Conservation (phyloP, 352 stramenopile genomes). For the Thraustochytrium striatum region DNA sequence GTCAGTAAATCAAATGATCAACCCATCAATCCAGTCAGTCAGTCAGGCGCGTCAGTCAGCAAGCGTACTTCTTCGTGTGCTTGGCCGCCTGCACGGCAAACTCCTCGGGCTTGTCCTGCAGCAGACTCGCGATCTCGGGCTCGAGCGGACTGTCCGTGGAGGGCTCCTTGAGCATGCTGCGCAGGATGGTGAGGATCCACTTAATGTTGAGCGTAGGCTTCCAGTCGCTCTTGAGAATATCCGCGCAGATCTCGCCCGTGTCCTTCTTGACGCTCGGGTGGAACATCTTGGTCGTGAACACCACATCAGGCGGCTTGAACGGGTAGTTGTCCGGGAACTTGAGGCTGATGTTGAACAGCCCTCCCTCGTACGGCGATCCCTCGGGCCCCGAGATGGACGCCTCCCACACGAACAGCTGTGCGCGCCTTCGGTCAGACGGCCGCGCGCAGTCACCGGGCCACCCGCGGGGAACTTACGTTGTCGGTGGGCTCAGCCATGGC, state of each 20-base stretch:
- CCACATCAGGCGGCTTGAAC: conserved; percentile 65
- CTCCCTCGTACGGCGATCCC: conserved; percentile 59
- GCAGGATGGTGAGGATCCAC: conserved; percentile 45
- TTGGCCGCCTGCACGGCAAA: conserved; percentile 24
- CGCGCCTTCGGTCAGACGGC: background rate
- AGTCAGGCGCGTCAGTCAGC: background rate
- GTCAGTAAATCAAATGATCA: too few relatives aligned
- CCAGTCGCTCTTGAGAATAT: conserved; percentile 54
- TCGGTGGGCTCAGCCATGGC: conserved; percentile 41
- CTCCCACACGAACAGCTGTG: conserved; percentile 44
- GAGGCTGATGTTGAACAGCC: conserved; percentile 60
- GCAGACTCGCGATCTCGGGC: conserved; percentile 44
- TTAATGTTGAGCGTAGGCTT: conserved; percentile 48
- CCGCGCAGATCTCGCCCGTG: conserved; percentile 54
- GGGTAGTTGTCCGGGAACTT: conserved; percentile 61
- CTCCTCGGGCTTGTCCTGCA: conserved; percentile 47
- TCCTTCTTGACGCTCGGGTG: conserved; percentile 67
- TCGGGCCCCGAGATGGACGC: conserved; percentile 54
- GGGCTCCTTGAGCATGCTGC: conserved; percentile 30
- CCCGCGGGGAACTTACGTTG: background rate
- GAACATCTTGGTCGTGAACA: conserved; percentile 70
- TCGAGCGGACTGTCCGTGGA: conserved; percentile 42
- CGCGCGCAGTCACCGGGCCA: too few relatives aligned
- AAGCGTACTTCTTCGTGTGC: conserved; percentile 40
- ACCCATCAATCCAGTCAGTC: too few relatives aligned